Evolutionary conservation across 2,329 filamentous ascomycete species (phyloP).

Genomic region (Claviceps humidiphila): DNA sequence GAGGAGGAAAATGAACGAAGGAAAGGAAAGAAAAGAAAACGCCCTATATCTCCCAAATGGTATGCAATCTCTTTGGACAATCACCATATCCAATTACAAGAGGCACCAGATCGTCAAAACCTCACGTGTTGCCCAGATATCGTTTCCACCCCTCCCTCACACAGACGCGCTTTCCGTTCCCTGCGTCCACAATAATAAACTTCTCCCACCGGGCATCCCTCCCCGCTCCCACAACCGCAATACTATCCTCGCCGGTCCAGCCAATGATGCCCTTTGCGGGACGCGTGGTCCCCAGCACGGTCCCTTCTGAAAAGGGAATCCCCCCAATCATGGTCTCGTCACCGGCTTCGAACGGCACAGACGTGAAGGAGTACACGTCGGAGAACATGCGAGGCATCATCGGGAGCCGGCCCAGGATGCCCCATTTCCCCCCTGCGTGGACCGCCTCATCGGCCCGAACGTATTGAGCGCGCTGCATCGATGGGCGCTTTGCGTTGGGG

Average conservation of each 20-base stretch:
- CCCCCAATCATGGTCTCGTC: conserved; percentile 48
- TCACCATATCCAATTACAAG: background rate
- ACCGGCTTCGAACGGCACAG: conserved; percentile 68
- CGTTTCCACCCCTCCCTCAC: conserved; percentile 70
- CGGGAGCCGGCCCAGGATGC: conserved; percentile 69
- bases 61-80: background rate
- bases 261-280: conserved; percentile 75
- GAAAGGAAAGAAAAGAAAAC: background rate
- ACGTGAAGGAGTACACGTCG: conserved; percentile 77
- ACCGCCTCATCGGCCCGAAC: conserved; percentile 11
- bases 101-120: background rate
- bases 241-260: conserved; percentile 62
- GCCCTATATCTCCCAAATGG: background rate
- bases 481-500: conserved; percentile 38
- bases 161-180: conserved; percentile 54
- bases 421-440: conserved; percentile 60
- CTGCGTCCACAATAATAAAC: conserved; percentile 57
- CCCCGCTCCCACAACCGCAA: conserved; percentile 69
- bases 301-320: conserved; percentile 28
- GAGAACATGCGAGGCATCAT: conserved; percentile 78
- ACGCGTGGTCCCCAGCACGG: conserved; percentile 36
- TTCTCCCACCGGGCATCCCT: conserved; percentile 78
- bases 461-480: conserved; percentile 19
- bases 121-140: conserved; percentile 42
- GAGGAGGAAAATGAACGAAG: background rate